Evolutionary conservation across 2,329 filamentous ascomycete genomes (phyloP).

Genomic region (Phaeosphaeria sp.): DNA sequence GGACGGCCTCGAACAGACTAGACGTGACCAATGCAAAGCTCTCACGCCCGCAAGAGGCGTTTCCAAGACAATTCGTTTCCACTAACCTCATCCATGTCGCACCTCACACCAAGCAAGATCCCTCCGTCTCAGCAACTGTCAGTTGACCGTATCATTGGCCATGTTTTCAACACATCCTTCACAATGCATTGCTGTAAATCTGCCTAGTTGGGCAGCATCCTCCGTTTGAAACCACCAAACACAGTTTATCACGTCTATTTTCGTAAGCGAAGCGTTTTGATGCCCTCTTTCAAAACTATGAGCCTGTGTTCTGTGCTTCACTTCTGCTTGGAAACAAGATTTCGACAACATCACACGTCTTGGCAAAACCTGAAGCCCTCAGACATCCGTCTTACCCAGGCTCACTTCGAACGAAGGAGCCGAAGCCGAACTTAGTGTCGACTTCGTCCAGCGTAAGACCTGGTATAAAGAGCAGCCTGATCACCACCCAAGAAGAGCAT

Average conservation of each 20-base stretch:
- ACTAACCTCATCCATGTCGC: not conserved
- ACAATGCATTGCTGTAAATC: constrained; percentile 4
- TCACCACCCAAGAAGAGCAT: constrained; percentile 33
- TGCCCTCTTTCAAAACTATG: not conserved
- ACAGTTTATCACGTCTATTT: constrained; percentile 21
- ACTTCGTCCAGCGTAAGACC: not conserved
- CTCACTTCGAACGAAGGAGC: not conserved
- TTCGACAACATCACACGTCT: constrained; percentile 27
- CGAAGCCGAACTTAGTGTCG: not conserved
- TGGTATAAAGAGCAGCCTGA: constrained; percentile 36
- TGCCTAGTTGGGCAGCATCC: not conserved
- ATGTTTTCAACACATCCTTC: constrained; percentile 6
- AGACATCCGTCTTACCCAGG: constrained; percentile 21
- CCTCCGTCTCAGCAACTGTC: constrained; percentile 19
- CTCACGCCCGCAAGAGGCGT: not conserved
- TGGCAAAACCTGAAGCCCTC: constrained; percentile 38
- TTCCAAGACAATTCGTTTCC: constrained; percentile 7
- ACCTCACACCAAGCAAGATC: constrained; percentile 7
- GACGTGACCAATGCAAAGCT: not conserved
- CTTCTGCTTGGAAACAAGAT: constrained; percentile 20
- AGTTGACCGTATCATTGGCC: constrained; percentile 10
- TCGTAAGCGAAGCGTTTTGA: constrained; percentile 37
- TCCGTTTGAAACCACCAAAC: constrained; percentile 24
- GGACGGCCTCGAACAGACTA: constrained; percentile 5
- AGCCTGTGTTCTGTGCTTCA: constrained; percentile 21